phyloP scores from a whole-genome alignment of 2,329 filamentous ascomycete species.

The Fusarium torulosum region DNA sequence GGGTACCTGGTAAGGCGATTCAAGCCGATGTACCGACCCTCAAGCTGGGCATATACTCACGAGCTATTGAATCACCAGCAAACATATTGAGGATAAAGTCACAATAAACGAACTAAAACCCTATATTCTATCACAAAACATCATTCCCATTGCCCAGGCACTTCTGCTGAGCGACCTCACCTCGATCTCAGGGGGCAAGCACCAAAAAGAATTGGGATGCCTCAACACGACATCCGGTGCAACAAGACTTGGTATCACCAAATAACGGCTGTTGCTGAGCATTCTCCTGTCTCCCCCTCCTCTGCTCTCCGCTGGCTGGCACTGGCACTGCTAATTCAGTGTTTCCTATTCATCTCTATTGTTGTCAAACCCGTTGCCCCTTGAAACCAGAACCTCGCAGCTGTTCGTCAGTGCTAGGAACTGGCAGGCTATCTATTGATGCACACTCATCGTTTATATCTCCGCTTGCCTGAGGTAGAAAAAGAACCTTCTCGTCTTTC shows the following conservation, averaged over 20 bases:
- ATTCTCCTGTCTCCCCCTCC: neutral
- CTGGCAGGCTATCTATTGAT: too few species aligned
- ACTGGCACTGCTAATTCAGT: neutral
- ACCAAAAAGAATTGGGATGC: constrained; percentile 24
- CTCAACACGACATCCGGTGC: constrained; percentile 33
- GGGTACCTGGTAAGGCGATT: too few species aligned
- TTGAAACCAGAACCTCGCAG: constrained; percentile 26
- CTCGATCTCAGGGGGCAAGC: constrained; percentile 30
- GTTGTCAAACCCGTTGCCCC: constrained; percentile 33
- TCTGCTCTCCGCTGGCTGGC: neutral
- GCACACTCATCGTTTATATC: constrained; percentile 35
- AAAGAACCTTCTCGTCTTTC: constrained; percentile 24
- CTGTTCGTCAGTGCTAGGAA: constrained; percentile 20
- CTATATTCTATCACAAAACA: too few species aligned
- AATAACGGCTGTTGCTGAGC: constrained; percentile 30
- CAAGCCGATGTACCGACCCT: too few species aligned
- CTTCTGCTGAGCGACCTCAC: constrained; percentile 4
- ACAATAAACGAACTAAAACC: neutral
- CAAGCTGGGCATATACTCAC: too few species aligned
- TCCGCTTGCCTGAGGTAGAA: constrained; percentile 17
- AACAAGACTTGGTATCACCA: constrained; percentile 32
- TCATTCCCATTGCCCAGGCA: neutral
- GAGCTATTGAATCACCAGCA: too few species aligned
- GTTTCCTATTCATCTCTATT: constrained; percentile 13
- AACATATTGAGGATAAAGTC: neutral